phyloP scores from a whole-genome alignment of 108 stramenopile genomes.

The Stephanodiscus minutulus region DNA sequence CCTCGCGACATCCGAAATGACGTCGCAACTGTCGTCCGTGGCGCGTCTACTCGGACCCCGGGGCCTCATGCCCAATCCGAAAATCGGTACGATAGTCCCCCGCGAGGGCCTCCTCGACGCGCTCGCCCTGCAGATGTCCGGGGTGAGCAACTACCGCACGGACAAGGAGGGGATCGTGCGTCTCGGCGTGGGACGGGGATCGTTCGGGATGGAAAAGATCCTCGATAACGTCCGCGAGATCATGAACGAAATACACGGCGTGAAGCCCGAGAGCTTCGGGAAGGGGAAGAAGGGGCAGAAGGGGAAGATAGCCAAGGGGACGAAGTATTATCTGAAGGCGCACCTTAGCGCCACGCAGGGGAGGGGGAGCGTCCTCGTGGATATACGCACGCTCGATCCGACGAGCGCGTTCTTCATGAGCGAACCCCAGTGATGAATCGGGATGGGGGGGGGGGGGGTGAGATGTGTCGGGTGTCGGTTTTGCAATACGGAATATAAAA shows the following conservation, averaged over 20 bases:
- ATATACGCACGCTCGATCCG: conserved; percentile 83
- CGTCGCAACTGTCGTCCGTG: conserved; percentile 75
- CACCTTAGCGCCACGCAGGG: conserved; percentile 72
- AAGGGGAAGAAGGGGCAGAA: conserved; percentile 66
- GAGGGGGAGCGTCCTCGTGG: conserved; percentile 62
- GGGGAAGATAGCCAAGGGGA: conserved; percentile 54
- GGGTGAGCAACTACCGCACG: conserved; percentile 83
- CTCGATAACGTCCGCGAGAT: conserved; percentile 73
- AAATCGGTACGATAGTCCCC: conserved; percentile 87
- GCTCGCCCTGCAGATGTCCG: conserved; percentile 70
- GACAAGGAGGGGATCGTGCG: conserved; percentile 90
- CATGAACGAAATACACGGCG: conserved; percentile 66
- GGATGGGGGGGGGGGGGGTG: neutral
- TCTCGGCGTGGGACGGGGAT: conserved; percentile 88
- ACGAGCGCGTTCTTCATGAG: conserved; percentile 73
- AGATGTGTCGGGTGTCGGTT: no score
- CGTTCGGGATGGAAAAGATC: conserved; percentile 64
- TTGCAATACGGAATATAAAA: no score
- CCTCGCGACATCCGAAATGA: conserved; percentile 87
- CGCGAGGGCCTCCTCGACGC: conserved; percentile 45
- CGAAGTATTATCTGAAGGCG: conserved; percentile 77
- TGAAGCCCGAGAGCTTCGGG: conserved; percentile 81
- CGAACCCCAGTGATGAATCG: conserved; percentile 8
- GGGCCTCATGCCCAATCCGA: conserved; percentile 96
- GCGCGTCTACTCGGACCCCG: conserved; percentile 93